Evolutionary conservation across 164 flowering plant genomes (phyloP), one percentile per base, ranked within the genome.

Genomic region (Saururus chinensis): DNA sequence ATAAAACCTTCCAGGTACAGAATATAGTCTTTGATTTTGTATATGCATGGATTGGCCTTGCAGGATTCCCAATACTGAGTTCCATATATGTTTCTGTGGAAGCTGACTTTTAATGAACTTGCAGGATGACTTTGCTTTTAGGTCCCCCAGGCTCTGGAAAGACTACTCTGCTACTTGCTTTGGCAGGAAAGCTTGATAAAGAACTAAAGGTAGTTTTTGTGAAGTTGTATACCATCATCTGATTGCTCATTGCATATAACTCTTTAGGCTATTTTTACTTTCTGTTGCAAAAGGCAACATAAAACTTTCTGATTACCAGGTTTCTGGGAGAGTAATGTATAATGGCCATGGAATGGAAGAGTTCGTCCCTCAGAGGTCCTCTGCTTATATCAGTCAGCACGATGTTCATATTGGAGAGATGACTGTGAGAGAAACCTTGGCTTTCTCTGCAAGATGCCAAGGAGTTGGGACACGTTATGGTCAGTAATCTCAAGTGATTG

Each of bases 321-420:
- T 70, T 40, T 79, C 82, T 4, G 88, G 88, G n/a, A 76, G 60
- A 57, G 79, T 85, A n/a, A 83, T 80, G 53, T 85, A 83, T 69
- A 85, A 85, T 76, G 92, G 92, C 7, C 86, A 83, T 70, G 75
- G 67, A 24, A 70, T 83, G 81, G 51, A 85, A 55, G 92, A 85
- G 69, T 85, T 85, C 78, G 81, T 83, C 19, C 88, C 88, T 17
- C 82, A 82, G 63, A 74, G 85, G 64, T 77, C 85, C 4, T 76
- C 87, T 14, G 84, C 87, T 19, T 84, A 84, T 61, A 81, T 84
- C 41, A 76, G 87, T 66, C 89, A 84, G 60, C 60, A 82, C 60
- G 85, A 84, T 70, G 68, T 78, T 22, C 87, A 82, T 67, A 73
- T 81, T 0, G 89, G 85, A 45, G 85, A 82, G 68, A 70, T 82